Evolutionary conservation across 768 basidiomycete genomes (phyloP), one percentile per base, ranked within the genome.

Genomic region (Suillus luteus): DNA sequence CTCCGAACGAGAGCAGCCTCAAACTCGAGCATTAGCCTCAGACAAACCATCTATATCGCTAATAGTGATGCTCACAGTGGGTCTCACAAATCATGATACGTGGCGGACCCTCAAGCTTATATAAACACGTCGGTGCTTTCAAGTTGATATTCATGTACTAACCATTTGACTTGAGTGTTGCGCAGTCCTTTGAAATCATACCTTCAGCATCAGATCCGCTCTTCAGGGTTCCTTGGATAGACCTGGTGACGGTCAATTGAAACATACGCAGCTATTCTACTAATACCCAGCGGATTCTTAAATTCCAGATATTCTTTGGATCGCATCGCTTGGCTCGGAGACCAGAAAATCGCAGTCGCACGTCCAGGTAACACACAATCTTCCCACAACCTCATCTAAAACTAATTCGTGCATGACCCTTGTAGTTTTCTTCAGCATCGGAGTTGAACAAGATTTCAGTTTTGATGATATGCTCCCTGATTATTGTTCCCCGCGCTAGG

Each of bases 121-220:
- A 51, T 24, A 74, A 73, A 52, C 73, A 74, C 59, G 73, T 65
- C 58, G 64, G 73, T 75, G 58, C 11, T 40, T 10, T 54, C 11
- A 40, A 49, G 27, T 46, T 44, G 19, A 44, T 44, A 9, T n/a
- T 5, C 9, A 35, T 22, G 17, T 14, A 10, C 1, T 17, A 10
- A 24, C 7, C 33, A n/a, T 17, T 2, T 22, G 49, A 31, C n/a
- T 57, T 43, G 60, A 27, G 14, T 0, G 27, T 49, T 5, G 31
- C n/a, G 11, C 22, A 73, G 73, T 69, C 72, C 40, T 75, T 73
- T 37, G 70, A 73, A 8, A 27, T 73, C 38, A 74, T 74, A 14
- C 19, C 43, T 22, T 73, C 73, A 10, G 38, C 63, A 1, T 73
- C 68, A 10, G 73, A 73, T 35, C 73, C 66, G 0, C 33, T 73